Base-by-base conservation (phyloP, 208 protist genomes). In the Trypanosoma vivax region DNA sequence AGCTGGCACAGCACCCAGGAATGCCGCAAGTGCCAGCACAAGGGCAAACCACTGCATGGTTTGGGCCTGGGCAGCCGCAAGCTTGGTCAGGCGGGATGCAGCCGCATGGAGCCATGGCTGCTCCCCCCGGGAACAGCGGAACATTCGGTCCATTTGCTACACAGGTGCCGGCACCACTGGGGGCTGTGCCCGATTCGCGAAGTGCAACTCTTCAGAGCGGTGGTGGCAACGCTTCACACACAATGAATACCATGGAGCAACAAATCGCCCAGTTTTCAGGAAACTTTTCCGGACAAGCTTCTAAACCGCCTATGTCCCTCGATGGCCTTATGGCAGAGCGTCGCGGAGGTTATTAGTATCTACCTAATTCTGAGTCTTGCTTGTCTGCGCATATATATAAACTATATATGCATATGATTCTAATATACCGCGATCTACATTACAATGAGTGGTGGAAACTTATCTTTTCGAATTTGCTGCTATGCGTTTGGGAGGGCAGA, bases 311-410 rank as follows among this genome's bases (percentile, higher is more conserved):
- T 6, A 60, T 47, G 24, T 60, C 52, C 1, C 45, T 67, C 31
- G 46, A 67, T 39, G 43, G 30, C 18, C 27, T 67, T 27, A 55
- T 67, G 60, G 43, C 60, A 14, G 60, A 52, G 24, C 45, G 52
- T 30, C 50, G 52, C 23, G 13, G 7, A 31, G 30, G n/a, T 49
- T 13, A 60, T 16, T 60, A 67, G 30, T 31, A 40, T n/a, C 25
- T 47, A 63, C 39, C 45, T 51, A 25, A 73, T 23, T 7, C 11
- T 4, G 23, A 21, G 21, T n/a, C n/a, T n/a, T 1, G 4, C 24
- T 21, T n/a, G 24, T 25, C 6, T 11, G 5, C 9, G 31, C 31
- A 50, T 50, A 50, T 60, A 70, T 31, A 16, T 45, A 62, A 13
- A 62, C 37, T 60, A 61, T 2, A 61, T 45, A 53, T 18, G 49